phyloP scores from a whole-genome alignment of 2,329 filamentous ascomycete species.

The Tolypocladium capitatum region DNA sequence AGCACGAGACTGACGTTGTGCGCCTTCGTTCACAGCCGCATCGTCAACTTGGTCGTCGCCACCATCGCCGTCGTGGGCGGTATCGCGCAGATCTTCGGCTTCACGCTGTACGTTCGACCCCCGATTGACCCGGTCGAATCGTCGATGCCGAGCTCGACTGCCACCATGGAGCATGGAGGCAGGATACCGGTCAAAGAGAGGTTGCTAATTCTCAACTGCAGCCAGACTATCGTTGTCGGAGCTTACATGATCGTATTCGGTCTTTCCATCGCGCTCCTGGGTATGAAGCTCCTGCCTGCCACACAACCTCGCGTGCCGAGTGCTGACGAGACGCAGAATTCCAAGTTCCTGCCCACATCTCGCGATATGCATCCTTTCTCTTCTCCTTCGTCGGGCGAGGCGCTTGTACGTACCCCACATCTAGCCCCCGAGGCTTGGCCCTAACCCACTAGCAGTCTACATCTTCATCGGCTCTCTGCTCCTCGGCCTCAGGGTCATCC shows the following conservation, averaged over 20 bases:
- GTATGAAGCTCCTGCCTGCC: constrained; percentile 17
- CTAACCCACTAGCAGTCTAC: constrained; percentile 54
- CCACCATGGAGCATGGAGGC: neutral
- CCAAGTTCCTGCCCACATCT: constrained; percentile 84
- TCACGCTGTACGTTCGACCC: constrained; percentile 40
- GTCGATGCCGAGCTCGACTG: neutral
- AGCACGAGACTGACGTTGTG: constrained; percentile 19
- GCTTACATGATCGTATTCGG: constrained; percentile 87
- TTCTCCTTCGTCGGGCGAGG: constrained; percentile 96
- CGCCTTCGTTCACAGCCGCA: constrained; percentile 48
- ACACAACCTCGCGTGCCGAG: neutral
- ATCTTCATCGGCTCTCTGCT: constrained; percentile 85
- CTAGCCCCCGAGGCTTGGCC: neutral
- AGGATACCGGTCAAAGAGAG: neutral
- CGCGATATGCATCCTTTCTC: constrained; percentile 91
- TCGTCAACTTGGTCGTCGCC: constrained; percentile 84
- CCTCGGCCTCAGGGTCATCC: constrained; percentile 52
- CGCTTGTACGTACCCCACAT: constrained; percentile 54
- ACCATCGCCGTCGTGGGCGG: constrained; percentile 81
- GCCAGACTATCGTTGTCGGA: constrained; percentile 55
- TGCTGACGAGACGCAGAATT: constrained; percentile 48
- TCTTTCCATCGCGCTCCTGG: constrained; percentile 56
- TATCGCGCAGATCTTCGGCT: constrained; percentile 55
- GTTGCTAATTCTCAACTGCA: constrained; percentile 1
- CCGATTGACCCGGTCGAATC: neutral